Conservation (phyloP, 805 yeast genomes). For the Nakazawaea ishiwadae region DNA sequence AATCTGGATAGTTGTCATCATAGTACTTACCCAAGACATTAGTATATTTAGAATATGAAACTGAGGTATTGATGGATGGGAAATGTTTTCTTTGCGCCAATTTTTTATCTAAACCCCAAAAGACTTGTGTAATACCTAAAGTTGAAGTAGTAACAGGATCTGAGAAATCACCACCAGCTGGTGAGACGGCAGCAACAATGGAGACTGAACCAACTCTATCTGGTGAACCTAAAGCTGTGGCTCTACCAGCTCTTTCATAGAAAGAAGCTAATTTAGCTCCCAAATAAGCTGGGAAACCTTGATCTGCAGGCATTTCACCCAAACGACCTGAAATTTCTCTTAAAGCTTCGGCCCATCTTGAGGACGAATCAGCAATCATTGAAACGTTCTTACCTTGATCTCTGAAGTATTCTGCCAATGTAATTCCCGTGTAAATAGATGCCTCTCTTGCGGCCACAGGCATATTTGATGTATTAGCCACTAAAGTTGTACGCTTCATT, state of each 20-base stretch:
- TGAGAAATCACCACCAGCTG: conserved; percentile 99
- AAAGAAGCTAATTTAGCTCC: conserved; percentile 99
- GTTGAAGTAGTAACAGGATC: conserved; percentile 99
- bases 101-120: conserved; percentile 99
- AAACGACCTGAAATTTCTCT: conserved; percentile 99
- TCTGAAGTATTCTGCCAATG: conserved; percentile 98
- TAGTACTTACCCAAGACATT: conserved; percentile 81
- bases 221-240: conserved; percentile 93
- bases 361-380: conserved; percentile 99
- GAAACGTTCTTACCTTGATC: conserved; percentile 99
- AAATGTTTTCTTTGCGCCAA: conserved; percentile 99
- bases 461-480: conserved; percentile 98
- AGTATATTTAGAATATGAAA: conserved; percentile 95
- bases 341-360: conserved; percentile 99
- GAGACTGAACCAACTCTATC: conserved; percentile 96
- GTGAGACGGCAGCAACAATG: conserved; percentile 99
- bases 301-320: conserved; percentile 99
- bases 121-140: conserved; percentile 98
- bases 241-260: conserved; percentile 99
- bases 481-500: conserved; percentile 98
- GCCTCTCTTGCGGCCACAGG: conserved; percentile 99
- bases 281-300: conserved; percentile 99
- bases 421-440: conserved; percentile 97
- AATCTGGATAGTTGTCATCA: conserved; percentile 83
- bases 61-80: conserved; percentile 96